phyloP scores from a whole-genome alignment of 192 early-diverging fungal genomes.

The Backusella psychrophila region DNA sequence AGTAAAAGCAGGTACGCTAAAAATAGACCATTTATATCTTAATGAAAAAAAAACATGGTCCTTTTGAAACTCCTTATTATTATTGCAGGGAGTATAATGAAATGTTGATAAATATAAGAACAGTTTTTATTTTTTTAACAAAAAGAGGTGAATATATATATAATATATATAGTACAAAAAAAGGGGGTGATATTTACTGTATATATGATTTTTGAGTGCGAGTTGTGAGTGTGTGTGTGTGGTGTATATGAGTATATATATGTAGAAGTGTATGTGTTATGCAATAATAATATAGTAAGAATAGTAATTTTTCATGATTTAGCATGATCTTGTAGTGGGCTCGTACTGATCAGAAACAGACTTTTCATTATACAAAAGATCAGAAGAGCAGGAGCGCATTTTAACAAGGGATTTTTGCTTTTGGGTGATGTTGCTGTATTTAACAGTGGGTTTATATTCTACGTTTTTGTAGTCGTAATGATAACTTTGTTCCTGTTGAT shows the following conservation, averaged over 20 bases:
- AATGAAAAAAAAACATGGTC: neutral
- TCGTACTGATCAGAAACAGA: conserved; percentile 10
- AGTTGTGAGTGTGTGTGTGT: neutral
- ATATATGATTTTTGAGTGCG: neutral
- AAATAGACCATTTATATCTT: neutral
- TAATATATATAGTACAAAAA: conserved; percentile 4
- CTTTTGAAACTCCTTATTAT: neutral
- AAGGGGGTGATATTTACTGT: neutral
- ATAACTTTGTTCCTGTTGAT: neutral
- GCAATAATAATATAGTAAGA: neutral
- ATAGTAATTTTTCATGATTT: neutral
- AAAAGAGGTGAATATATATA: neutral
- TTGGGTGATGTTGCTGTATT: neutral
- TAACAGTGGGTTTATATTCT: conserved; percentile 12
- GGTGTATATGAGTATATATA: neutral
- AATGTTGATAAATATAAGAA: neutral
- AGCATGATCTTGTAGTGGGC: conserved; percentile 1
- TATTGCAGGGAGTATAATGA: neutral
- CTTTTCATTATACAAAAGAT: conserved; percentile 3
- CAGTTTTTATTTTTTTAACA: neutral
- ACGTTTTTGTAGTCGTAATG: neutral
- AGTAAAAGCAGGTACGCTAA: neutral
- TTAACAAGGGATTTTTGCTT: neutral
- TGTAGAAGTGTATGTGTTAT: neutral
- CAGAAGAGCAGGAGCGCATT: conserved; percentile 7